Evolutionary conservation across 331 rosid genomes (phyloP).

Genomic region (Quercus phellos): DNA sequence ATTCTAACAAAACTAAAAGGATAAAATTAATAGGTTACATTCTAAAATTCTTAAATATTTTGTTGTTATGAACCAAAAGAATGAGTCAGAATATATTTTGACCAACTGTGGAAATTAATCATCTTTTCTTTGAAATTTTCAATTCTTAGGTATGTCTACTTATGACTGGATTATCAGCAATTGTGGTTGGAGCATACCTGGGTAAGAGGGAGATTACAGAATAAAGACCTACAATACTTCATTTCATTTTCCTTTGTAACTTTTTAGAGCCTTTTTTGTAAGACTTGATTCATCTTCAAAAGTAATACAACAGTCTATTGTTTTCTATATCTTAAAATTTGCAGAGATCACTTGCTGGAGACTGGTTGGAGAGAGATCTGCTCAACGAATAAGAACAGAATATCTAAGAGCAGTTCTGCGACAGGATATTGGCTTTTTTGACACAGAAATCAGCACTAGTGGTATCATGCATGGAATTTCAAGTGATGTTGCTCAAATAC

Average conservation of each 20-base stretch:
- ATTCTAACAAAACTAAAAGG: background rate
- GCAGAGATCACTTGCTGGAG: constrained; percentile 97
- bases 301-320: background rate
- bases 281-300: background rate
- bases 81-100: background rate
- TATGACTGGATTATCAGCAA: constrained; percentile 66
- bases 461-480: constrained; percentile 94
- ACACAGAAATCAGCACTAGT: constrained; percentile 56
- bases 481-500: constrained; percentile 90
- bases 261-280: background rate
- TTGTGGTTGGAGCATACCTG: constrained; percentile 79
- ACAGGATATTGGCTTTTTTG: constrained; percentile 69
- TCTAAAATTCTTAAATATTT: background rate
- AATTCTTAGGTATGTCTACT: constrained; percentile 53
- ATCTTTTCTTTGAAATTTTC: background rate
- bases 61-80: background rate
- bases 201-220: constrained; percentile 41
- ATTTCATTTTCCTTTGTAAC: background rate
- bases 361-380: constrained; percentile 79
- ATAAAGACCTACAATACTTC: background rate
- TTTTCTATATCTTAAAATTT: constrained; percentile 15
- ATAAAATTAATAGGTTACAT: background rate
- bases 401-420: constrained; percentile 68
- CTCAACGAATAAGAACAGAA: constrained; percentile 72
- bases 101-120: background rate